phyloP scores from a whole-genome alignment of 306 rosid genomes.

The Vigna nakashimae region DNA sequence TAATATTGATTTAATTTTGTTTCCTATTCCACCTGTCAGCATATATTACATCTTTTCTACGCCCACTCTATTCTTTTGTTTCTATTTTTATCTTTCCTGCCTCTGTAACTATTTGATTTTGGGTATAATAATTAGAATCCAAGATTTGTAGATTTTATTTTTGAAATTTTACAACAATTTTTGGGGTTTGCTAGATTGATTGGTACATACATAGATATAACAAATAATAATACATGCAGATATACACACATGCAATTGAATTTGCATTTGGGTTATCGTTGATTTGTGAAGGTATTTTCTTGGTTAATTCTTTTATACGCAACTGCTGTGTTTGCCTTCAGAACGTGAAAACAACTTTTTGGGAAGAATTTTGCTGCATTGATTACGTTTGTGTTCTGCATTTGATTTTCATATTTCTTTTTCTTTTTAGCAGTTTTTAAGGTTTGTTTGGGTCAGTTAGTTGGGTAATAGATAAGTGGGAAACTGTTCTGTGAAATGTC shows the following conservation, averaged over 20 bases:
- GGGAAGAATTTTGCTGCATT: constrained; percentile 45
- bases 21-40: constrained; percentile 43
- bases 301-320: constrained; percentile 52
- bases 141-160: constrained; percentile 32
- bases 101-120: constrained; percentile 30
- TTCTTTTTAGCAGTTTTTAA: constrained; percentile 32
- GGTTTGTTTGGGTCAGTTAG: constrained; percentile 36
- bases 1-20: constrained; percentile 35
- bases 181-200: constrained; percentile 42
- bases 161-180: constrained; percentile 38
- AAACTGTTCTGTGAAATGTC: constrained; percentile 35
- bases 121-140: constrained; percentile 45
- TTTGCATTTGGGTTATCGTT: constrained; percentile 35
- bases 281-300: constrained; percentile 42
- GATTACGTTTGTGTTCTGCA: constrained; percentile 48
- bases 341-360: constrained; percentile 42
- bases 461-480: constrained; percentile 35
- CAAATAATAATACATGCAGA: not conserved
- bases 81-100: constrained; percentile 22
- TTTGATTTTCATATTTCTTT: not conserved
- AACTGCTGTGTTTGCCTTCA: constrained; percentile 40
- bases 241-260: constrained; percentile 45
- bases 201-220: constrained; percentile 19
- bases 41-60: constrained; percentile 37
- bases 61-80: constrained; percentile 49